phyloP scores from a whole-genome alignment of 306 rosid species.

The Benincasa hispida region DNA sequence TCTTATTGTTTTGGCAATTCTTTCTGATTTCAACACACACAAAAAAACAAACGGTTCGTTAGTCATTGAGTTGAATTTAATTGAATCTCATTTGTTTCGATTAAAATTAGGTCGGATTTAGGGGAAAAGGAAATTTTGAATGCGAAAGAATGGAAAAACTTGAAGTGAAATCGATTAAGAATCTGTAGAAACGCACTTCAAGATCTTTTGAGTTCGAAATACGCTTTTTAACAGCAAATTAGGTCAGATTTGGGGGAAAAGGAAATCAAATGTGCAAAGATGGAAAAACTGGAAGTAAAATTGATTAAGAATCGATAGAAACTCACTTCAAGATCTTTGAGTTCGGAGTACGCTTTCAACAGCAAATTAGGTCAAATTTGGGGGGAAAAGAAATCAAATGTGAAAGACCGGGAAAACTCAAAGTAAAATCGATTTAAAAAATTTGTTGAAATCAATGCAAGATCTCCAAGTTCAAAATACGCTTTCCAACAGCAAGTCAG shows the following conservation, averaged over 20 bases:
- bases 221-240: too few relatives aligned
- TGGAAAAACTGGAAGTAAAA: too few relatives aligned
- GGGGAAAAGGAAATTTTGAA: too few relatives aligned
- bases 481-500: conserved; percentile 66
- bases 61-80: too few relatives aligned
- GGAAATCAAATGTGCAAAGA: neutral
- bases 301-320: neutral
- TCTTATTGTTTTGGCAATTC: conserved; percentile 49
- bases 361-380: too few relatives aligned
- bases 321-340: conserved; percentile 74
- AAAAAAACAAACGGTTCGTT: neutral
- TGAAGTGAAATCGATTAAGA: too few relatives aligned
- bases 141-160: too few relatives aligned
- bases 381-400: too few relatives aligned
- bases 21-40: conserved; percentile 25
- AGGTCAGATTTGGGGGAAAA: neutral
- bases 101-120: neutral
- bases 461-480: conserved; percentile 75
- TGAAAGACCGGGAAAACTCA: neutral
- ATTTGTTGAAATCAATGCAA: conserved; percentile 31
- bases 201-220: too few relatives aligned
- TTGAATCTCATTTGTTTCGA: neutral
- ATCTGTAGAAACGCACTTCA: too few relatives aligned
- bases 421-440: neutral
- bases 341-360: conserved; percentile 89